These are phyloP conservation scores for Xylaria sp. DNA, from an alignment of 2,329 filamentous ascomycete species.

Conservation along the genomic window DNA sequence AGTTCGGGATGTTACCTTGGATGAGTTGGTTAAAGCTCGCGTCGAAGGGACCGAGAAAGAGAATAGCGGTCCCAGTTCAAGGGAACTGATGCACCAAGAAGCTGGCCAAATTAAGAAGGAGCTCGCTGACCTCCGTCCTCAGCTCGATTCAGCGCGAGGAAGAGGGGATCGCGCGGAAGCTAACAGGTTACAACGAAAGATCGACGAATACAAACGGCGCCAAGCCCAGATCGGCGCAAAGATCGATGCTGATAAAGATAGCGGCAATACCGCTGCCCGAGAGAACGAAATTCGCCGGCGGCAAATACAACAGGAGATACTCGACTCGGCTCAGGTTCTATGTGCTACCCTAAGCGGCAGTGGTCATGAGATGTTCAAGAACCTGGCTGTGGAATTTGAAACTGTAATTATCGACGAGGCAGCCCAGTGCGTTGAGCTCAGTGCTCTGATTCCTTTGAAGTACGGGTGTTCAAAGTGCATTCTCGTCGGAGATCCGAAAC, in stretches of 20 bases:
- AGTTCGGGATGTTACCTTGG: conserved; percentile 90
- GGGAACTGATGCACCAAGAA: conserved; percentile 70
- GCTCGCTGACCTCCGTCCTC: conserved; percentile 75
- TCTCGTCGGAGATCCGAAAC: conserved; percentile 96
- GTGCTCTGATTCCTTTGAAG: conserved; percentile 94
- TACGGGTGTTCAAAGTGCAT: conserved; percentile 98
- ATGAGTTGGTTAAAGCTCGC: conserved; percentile 84
- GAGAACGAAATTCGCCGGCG: conserved; percentile 88
- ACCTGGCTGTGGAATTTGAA: conserved; percentile 94
- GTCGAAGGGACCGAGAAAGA: conserved; percentile 70
- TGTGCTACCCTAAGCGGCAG: conserved; percentile 95
- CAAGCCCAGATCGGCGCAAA: conserved; percentile 80
- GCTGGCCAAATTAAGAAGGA: conserved; percentile 79
- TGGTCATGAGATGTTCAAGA: conserved; percentile 97
- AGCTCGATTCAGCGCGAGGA: conserved; percentile 73
- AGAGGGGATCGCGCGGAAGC: conserved; percentile 59
- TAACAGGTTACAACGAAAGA: conserved; percentile 75
- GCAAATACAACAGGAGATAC: conserved; percentile 87
- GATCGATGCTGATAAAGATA: conserved; percentile 89
- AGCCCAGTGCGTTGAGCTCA: conserved; percentile 96
- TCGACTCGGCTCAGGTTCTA: conserved; percentile 90
- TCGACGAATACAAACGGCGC: conserved; percentile 79
- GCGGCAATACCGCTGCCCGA: conserved; percentile 81
- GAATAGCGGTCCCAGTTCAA: conserved; percentile 64
- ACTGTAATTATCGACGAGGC: conserved; percentile 99